Percentiles rank a stretch among this genome's conserved stretches.
Conservation (phyloP, 352 stramenopile genomes). For the Pelagophyceae sp. region DNA sequence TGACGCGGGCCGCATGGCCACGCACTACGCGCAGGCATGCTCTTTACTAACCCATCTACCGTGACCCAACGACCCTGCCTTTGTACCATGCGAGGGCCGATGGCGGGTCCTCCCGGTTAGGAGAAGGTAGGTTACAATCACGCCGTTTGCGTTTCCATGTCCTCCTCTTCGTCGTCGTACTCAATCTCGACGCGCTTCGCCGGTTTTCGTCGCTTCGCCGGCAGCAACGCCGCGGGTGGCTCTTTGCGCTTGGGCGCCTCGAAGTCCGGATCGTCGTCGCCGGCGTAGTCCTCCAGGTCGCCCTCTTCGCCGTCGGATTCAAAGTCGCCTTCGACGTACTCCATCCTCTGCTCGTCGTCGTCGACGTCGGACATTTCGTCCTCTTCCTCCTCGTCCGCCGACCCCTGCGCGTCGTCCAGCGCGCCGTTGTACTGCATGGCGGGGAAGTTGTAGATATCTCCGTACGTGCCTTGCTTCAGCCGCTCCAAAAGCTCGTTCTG, state of each 20-base stretch:
- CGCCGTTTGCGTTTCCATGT: background rate
- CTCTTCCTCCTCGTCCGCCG: conserved; percentile 55
- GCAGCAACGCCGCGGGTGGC: conserved; percentile 43
- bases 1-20: too few relatives aligned
- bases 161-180: conserved; percentile 68
- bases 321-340: conserved; percentile 30
- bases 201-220: conserved; percentile 35
- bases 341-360: conserved; percentile 55
- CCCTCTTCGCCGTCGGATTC: conserved; percentile 32
- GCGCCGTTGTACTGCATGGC: conserved; percentile 84
- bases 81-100: too few relatives aligned
- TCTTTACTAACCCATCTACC: too few relatives aligned
- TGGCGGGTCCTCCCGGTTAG: too few relatives aligned
- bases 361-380: conserved; percentile 48
- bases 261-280: conserved; percentile 43
- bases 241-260: conserved; percentile 33
- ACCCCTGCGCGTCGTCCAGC: conserved; percentile 63
- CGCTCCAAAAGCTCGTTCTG: conserved; percentile 95
- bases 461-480: conserved; percentile 93
- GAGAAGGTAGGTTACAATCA: too few relatives aligned
- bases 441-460: conserved; percentile 99
- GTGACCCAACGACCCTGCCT: too few relatives aligned
- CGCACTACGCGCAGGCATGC: too few relatives aligned
- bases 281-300: conserved; percentile 44
- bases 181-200: conserved; percentile 60